A percentile compares a stretch with the other conserved stretches of the same genome.
Evolutionary conservation across 1,284 basidiomycete genomes (phyloP).

Genomic region (Sporisorium graminicola): DNA sequence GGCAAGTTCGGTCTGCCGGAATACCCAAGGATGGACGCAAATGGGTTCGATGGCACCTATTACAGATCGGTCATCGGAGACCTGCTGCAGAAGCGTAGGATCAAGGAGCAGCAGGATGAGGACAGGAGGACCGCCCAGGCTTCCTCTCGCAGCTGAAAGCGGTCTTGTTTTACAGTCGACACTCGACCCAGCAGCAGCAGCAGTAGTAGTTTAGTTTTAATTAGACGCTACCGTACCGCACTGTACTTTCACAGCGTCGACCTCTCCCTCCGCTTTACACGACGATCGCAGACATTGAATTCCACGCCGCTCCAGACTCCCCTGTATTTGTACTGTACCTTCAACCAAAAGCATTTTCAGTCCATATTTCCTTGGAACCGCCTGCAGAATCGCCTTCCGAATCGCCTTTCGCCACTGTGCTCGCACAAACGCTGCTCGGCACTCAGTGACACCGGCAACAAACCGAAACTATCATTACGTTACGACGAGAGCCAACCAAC

Average conservation of each 20-base stretch:
- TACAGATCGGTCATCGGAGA: constrained; percentile 59
- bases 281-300: too few relatives aligned
- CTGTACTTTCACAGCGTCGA: background rate
- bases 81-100: constrained; percentile 49
- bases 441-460: background rate
- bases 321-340: constrained; percentile 38
- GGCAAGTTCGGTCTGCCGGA: constrained; percentile 56
- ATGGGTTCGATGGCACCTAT: constrained; percentile 61
- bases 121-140: constrained; percentile 24
- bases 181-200: background rate
- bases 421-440: background rate
- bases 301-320: constrained; percentile 4
- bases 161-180: too few relatives aligned
- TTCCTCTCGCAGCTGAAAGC: constrained; percentile 11
- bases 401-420: background rate
- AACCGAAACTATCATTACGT: background rate
- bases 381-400: background rate
- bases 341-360: constrained; percentile 14
- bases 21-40: constrained; percentile 58
- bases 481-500: background rate
- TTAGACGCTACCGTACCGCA: background rate
- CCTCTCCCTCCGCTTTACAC: background rate
- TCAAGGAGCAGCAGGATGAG: constrained; percentile 48
- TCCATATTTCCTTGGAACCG: too few relatives aligned
- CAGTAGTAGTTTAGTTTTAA: background rate